phyloP scores from a whole-genome alignment of 1,284 basidiomycete species.

The Xanthoconium separans region DNA sequence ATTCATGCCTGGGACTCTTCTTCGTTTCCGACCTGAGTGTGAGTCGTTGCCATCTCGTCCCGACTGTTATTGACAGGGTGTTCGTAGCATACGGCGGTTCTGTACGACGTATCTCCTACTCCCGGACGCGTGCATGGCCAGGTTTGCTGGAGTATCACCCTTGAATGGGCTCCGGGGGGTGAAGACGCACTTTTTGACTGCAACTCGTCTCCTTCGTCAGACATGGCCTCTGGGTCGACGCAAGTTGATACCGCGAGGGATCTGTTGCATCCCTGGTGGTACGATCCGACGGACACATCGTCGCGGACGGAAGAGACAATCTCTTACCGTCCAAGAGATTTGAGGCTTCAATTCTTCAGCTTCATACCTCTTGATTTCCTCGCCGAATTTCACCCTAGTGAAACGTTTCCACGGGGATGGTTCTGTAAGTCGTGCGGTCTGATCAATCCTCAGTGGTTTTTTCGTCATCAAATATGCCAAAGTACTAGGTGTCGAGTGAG shows the following conservation, averaged over 20 bases:
- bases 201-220: not conserved
- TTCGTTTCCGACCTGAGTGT: constrained; percentile 30
- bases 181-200: constrained; percentile 22
- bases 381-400: constrained; percentile 25
- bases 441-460: constrained; percentile 37
- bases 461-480: constrained; percentile 39
- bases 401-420: constrained; percentile 38
- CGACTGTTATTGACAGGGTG: constrained; percentile 6
- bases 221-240: not conserved
- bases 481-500: constrained; percentile 34
- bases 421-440: constrained; percentile 38
- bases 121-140: constrained; percentile 16
- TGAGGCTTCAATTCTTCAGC: constrained; percentile 28
- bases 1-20: constrained; percentile 30
- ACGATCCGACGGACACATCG: not conserved
- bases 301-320: constrained; percentile 1
- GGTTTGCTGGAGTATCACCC: constrained; percentile 28
- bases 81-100: constrained; percentile 12
- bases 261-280: constrained; percentile 29
- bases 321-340: constrained; percentile 18
- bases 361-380: constrained; percentile 38
- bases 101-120: not conserved
- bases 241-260: not conserved
- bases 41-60: constrained; percentile 9
- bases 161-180: constrained; percentile 33